Conservation (phyloP, 495 filamentous ascomycete species). For the Delitschia confertaspora region DNA sequence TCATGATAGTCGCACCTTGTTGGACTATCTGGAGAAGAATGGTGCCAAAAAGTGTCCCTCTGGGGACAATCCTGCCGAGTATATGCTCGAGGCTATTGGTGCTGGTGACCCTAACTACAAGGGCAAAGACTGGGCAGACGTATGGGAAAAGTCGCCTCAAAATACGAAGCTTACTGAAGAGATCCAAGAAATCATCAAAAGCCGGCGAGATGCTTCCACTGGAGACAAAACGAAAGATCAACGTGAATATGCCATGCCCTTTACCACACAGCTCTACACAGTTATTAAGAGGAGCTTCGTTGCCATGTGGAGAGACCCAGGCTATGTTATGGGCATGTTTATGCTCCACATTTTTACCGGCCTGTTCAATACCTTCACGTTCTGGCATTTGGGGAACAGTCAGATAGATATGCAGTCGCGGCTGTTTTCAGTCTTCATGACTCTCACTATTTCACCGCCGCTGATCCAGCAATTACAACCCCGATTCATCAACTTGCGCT, state of each 20-base stretch:
- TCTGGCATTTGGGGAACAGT: conserved; percentile 51
- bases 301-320: conserved; percentile 27
- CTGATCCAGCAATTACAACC: conserved; percentile 61
- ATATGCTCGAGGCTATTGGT: conserved; percentile 60
- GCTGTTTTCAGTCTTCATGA: conserved; percentile 66
- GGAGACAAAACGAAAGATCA: conserved; percentile 17
- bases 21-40: conserved; percentile 56
- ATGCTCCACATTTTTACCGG: conserved; percentile 55
- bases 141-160: conserved; percentile 47
- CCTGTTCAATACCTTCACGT: conserved; percentile 56
- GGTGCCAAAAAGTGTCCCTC: conserved; percentile 51
- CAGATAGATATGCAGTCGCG: conserved; percentile 55
- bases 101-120: conserved; percentile 55
- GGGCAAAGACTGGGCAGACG: conserved; percentile 53
- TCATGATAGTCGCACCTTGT: conserved; percentile 44
- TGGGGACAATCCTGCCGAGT: conserved; percentile 56
- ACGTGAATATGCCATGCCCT: conserved; percentile 26
- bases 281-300: conserved; percentile 27
- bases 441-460: conserved; percentile 53
- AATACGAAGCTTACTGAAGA: conserved; percentile 24
- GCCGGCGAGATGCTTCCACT: conserved; percentile 10
- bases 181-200: conserved; percentile 25
- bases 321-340: conserved; percentile 41
- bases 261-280: conserved; percentile 24
- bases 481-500: conserved; percentile 55